phyloP scores from a whole-genome alignment of 139 green algal genomes.

The Diplosphaera chodatii region DNA sequence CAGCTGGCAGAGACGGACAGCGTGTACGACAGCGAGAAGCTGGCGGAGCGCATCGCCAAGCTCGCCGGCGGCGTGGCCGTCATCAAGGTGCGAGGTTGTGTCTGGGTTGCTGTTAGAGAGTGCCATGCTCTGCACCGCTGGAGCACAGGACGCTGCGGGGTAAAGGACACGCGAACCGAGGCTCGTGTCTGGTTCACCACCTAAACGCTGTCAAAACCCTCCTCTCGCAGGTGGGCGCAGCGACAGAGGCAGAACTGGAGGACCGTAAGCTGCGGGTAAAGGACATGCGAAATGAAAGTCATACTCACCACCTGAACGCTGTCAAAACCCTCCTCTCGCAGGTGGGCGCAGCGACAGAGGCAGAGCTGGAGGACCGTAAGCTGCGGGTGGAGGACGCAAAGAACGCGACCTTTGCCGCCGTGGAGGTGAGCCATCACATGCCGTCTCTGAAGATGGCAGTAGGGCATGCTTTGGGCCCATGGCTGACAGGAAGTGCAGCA shows the following conservation, averaged over 20 bases:
- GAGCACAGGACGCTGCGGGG: too few species aligned
- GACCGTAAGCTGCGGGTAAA: neutral
- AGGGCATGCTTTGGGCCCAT: too few species aligned
- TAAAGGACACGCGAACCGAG: neutral
- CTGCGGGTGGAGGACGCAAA: slow-evolving; percentile 99
- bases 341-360: slow-evolving; percentile 95
- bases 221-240: slow-evolving; percentile 79
- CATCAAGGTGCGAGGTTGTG: slow-evolving; percentile 98
- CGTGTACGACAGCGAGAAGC: slow-evolving; percentile 98
- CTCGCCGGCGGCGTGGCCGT: slow-evolving; percentile 92
- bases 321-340: too few species aligned
- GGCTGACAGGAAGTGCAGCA: too few species aligned
- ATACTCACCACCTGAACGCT: too few species aligned
- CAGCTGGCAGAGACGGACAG: slow-evolving; percentile 92
- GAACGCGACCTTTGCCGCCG: slow-evolving; percentile 98
- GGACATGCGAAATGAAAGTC: too few species aligned
- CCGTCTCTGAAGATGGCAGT: too few species aligned
- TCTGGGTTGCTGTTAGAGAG: too few species aligned
- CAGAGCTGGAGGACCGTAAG: slow-evolving; percentile 98
- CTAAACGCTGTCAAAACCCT: too few species aligned
- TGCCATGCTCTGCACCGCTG: too few species aligned
- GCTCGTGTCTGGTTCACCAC: neutral
- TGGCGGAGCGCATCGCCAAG: slow-evolving; percentile 98
- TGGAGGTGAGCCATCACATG: slow-evolving; percentile 53
- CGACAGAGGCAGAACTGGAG: slow-evolving; percentile 77